Evolutionary conservation across 192 early-diverging fungal species (phyloP).

Genomic region (Coemansia sp.): DNA sequence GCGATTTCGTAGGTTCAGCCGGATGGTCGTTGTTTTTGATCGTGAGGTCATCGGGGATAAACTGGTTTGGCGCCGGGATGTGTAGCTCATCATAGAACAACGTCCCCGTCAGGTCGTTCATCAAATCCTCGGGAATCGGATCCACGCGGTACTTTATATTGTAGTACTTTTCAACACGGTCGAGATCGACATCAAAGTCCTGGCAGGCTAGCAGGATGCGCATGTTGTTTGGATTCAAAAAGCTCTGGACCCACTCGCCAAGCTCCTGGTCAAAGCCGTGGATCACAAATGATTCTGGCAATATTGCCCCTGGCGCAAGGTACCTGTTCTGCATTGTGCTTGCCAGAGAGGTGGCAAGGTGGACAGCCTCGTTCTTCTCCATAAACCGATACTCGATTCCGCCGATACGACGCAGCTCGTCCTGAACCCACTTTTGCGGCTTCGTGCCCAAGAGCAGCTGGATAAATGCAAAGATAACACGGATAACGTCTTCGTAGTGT

Average conservation of each 20-base stretch:
- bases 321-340: constrained; percentile 79
- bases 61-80: constrained; percentile 62
- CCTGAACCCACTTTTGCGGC: constrained; percentile 76
- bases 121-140: constrained; percentile 57
- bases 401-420: constrained; percentile 65
- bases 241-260: constrained; percentile 63
- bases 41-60: constrained; percentile 82
- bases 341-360: constrained; percentile 68
- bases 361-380: constrained; percentile 69
- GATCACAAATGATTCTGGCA: constrained; percentile 71
- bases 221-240: constrained; percentile 65
- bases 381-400: constrained; percentile 68
- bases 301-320: constrained; percentile 59
- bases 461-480: constrained; percentile 86
- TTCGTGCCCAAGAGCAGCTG: constrained; percentile 72
- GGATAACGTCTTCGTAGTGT: constrained; percentile 78
- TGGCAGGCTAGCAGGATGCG: constrained; percentile 55
- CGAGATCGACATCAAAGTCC: constrained; percentile 44
- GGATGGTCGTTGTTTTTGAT: constrained; percentile 50
- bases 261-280: constrained; percentile 64
- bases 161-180: constrained; percentile 75
- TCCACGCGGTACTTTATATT: constrained; percentile 74
- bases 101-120: constrained; percentile 27
- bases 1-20: constrained; percentile 14
- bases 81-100: constrained; percentile 38